Conservation (phyloP, 257 asterid species). For the Capsicum pubescens region DNA sequence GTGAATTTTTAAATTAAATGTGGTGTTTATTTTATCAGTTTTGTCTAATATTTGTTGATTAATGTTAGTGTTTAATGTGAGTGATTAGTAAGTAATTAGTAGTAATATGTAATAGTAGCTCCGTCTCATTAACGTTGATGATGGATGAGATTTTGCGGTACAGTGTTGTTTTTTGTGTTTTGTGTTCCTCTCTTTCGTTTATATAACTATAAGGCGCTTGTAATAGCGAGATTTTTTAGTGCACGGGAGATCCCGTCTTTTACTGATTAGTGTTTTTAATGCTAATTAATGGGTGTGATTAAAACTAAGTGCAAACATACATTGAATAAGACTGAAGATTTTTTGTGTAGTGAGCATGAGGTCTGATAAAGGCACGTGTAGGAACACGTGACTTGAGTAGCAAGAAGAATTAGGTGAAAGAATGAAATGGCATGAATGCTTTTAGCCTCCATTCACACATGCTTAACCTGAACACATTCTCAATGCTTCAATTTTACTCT, state of each 20-base stretch:
- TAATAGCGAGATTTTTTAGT: too few relatives aligned
- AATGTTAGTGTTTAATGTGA: slow-evolving; percentile 27
- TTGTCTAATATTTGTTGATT: slow-evolving; percentile 30
- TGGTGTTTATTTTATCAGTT: neutral
- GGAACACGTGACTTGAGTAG: slow-evolving; percentile 58
- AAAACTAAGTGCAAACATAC: neutral
- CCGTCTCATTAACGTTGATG: slow-evolving; percentile 47
- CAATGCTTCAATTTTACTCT: neutral
- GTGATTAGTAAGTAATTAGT: slow-evolving; percentile 2
- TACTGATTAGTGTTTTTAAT: too few relatives aligned
- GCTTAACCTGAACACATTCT: slow-evolving; percentile 35
- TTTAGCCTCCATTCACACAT: slow-evolving; percentile 34
- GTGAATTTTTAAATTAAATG: neutral
- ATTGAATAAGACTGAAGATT: neutral
- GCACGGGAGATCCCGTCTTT: too few relatives aligned
- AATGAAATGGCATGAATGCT: slow-evolving; percentile 60
- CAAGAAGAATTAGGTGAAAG: slow-evolving; percentile 60
- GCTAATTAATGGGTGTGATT: neutral
- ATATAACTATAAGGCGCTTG: too few relatives aligned
- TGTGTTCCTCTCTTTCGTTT: neutral
- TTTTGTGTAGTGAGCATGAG: neutral
- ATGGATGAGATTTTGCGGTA: slow-evolving; percentile 37
- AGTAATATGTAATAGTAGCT: slow-evolving; percentile 11
- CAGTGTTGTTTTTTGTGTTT: slow-evolving; percentile 43
- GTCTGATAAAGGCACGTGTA: slow-evolving; percentile 43